Conservation (phyloP, 495 filamentous ascomycete genomes). For the Hypoxylon fragiforme region DNA sequence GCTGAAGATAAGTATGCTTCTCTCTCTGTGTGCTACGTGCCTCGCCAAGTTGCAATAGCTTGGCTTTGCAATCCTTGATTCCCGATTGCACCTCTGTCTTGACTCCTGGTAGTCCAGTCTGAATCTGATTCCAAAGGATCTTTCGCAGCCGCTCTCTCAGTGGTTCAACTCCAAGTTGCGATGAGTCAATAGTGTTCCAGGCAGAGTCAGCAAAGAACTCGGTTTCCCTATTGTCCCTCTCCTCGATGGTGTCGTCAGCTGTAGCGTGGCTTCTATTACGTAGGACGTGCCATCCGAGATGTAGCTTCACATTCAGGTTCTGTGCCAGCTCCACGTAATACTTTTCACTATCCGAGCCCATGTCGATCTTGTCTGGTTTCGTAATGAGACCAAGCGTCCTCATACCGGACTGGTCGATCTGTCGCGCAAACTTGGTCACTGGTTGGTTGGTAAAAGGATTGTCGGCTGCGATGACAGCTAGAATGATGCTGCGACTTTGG, state of each 20-base stretch:
- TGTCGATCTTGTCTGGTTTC: conserved; percentile 53
- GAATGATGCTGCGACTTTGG: conserved; percentile 52
- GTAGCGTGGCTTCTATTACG: conserved; percentile 48
- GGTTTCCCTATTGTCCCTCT: conserved; percentile 40
- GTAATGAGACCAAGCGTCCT: conserved; percentile 56
- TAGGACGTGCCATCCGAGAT: conserved; percentile 56
- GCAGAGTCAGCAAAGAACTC: conserved; percentile 37
- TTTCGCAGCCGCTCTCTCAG: conserved; percentile 26
- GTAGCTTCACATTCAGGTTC: conserved; percentile 51
- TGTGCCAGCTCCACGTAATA: conserved; percentile 47
- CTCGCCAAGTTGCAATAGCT: conserved; percentile 29
- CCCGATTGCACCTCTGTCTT: conserved; percentile 27
- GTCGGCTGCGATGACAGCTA: conserved; percentile 56
- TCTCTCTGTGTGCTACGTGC: conserved; percentile 38
- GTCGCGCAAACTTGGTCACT: conserved; percentile 47
- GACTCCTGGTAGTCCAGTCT: conserved; percentile 25
- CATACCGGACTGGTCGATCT: conserved; percentile 44
- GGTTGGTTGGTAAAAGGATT: conserved; percentile 55
- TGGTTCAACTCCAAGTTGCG: conserved; percentile 21
- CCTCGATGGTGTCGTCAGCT: conserved; percentile 34
- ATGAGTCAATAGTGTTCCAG: conserved; percentile 20
- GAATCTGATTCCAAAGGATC: conserved; percentile 32
- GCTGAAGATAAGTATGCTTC: conserved; percentile 49
- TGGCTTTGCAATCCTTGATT: conserved; percentile 22
- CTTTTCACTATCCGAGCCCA: conserved; percentile 44